phyloP scores from a whole-genome alignment of 441 rosid species.

The Codiaeum variegatum region DNA sequence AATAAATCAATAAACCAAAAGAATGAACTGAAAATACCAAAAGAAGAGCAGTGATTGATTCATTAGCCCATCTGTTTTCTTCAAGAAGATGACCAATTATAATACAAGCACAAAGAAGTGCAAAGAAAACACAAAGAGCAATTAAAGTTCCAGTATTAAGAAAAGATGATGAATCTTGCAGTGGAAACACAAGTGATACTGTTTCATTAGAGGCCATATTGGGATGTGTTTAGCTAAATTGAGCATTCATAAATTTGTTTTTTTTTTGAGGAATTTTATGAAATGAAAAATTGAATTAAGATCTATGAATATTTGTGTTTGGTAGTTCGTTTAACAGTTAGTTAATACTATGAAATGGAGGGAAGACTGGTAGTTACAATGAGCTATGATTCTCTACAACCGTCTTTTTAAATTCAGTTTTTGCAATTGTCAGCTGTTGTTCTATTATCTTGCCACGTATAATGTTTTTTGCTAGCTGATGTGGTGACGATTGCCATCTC shows the following conservation, averaged over 20 bases:
- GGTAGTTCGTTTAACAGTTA: neutral
- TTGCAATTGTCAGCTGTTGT: neutral
- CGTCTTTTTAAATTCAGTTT: neutral
- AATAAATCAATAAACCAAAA: neutral
- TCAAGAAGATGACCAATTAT: slow-evolving; percentile 63
- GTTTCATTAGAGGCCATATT: slow-evolving; percentile 35
- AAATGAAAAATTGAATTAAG: neutral
- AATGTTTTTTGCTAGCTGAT: too few species aligned
- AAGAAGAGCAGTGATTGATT: slow-evolving; percentile 55
- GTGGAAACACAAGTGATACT: slow-evolving; percentile 12
- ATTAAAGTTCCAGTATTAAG: slow-evolving; percentile 39
- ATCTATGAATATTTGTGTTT: neutral
- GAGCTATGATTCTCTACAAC: neutral
- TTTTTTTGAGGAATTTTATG: neutral
- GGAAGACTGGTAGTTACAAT: slow-evolving; percentile 44
- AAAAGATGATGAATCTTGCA: slow-evolving; percentile 32
- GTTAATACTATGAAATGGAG: slow-evolving; percentile 22
- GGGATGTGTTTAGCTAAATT: slow-evolving; percentile 6
- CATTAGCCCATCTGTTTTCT: slow-evolving; percentile 70
- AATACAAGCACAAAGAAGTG: slow-evolving; percentile 61
- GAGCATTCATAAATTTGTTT: slow-evolving; percentile 20
- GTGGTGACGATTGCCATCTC: too few species aligned
- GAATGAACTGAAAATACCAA: slow-evolving; percentile 32
- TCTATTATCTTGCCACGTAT: neutral
- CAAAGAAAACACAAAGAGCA: slow-evolving; percentile 53